Percentiles rank a stretch among this genome's conserved stretches.
Conservation (phyloP, 441 rosid species). For the Erodium chrysanthum region DNA sequence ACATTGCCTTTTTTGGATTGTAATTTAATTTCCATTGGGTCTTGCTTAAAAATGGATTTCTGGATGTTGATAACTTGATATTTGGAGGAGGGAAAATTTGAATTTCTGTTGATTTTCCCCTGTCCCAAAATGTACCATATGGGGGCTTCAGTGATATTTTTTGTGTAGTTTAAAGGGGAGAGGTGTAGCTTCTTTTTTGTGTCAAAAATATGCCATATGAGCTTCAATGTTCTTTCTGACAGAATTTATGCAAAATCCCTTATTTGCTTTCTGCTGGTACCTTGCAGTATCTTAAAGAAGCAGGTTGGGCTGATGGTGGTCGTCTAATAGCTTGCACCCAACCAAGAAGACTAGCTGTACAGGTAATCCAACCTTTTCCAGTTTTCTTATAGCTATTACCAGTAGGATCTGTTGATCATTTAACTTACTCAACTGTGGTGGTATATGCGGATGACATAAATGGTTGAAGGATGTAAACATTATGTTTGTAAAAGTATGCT, state of each 20-base stretch:
- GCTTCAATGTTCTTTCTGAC: not conserved
- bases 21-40: not conserved
- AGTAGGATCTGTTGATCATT: not conserved
- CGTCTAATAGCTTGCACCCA: constrained; percentile 95
- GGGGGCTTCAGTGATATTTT: too few species aligned
- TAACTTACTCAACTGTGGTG: not conserved
- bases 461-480: not conserved
- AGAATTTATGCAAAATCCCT: not conserved
- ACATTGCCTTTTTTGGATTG: not conserved
- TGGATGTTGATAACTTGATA: not conserved
- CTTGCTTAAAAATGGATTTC: not conserved
- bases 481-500: not conserved
- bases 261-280: constrained; percentile 12
- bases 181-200: not conserved
- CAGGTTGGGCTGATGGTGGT: constrained; percentile 98
- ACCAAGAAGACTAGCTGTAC: constrained; percentile 90
- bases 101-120: not conserved
- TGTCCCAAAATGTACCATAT: too few species aligned
- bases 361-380: constrained; percentile 30
- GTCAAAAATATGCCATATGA: not conserved
- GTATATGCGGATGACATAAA: not conserved
- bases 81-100: not conserved
- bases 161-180: not conserved
- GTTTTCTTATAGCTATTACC: not conserved
- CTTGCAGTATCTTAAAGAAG: constrained; percentile 80